phyloP scores from a whole-genome alignment of 345 rosid species.

The Nephelium lappaceum region DNA sequence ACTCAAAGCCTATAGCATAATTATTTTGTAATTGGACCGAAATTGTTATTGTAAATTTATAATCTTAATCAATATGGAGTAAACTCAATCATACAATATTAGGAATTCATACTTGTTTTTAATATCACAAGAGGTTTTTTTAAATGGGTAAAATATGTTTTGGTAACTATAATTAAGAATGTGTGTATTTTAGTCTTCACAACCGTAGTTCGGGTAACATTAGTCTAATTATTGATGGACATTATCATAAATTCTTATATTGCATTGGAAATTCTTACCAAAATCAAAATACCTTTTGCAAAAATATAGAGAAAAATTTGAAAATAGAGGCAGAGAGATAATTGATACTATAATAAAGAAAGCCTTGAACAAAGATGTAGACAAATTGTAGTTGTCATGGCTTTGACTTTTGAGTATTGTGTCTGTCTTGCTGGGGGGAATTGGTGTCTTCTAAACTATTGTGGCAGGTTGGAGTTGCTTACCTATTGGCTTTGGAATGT shows the following conservation, averaged over 20 bases:
- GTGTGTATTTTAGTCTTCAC: background rate
- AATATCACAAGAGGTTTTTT: background rate
- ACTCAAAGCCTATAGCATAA: background rate
- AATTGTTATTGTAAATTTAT: background rate
- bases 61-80: background rate
- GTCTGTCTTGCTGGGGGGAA: background rate
- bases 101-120: background rate
- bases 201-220: background rate
- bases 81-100: background rate
- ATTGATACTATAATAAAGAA: background rate
- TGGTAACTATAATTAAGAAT: background rate
- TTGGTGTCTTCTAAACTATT: conserved; percentile 12
- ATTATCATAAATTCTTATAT: background rate
- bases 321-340: background rate
- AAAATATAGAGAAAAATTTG: background rate
- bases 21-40: background rate
- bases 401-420: background rate
- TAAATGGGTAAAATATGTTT: background rate
- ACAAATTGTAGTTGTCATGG: conserved; percentile 2
- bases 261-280: background rate
- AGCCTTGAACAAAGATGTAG: background rate
- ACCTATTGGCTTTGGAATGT: conserved; percentile 84
- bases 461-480: conserved; percentile 81
- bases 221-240: background rate
- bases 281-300: background rate